Base-by-base conservation (phyloP, 169 alveolate species). In the Hepatocystis sp. region DNA sequence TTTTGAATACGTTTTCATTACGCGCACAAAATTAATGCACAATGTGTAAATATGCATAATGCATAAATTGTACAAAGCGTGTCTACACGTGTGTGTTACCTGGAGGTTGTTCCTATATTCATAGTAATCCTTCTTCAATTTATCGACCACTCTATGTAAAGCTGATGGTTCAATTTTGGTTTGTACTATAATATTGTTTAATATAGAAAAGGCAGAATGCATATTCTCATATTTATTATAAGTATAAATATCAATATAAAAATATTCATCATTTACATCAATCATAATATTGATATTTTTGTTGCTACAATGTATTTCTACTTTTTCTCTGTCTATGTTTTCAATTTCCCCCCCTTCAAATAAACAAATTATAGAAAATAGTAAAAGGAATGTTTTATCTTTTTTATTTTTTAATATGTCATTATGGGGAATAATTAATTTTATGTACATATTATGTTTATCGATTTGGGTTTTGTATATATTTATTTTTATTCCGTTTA, bases 331-430 rank as follows among this genome's bases (percentile, higher is more conserved):
- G 65, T 93, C 67, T 47, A 88, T 85, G 46, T 84, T 66, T 25
- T 94, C 97, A 61, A 94, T 76, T 36, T 95, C 95, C 7, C 97
- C 97, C 2, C 97, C 96, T 51, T 94, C 97, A 94, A 94, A 93
- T 92, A 94, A 63, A 15, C 92, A 86, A 19, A 76, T 76, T 21
- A 76, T 36, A 56, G 88, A 76, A 51, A 76, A 76, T 46, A 76
- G 58, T 58, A 76, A 58, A 17, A 51, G 25, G 17, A 58, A 60
- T 5, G 30, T 64, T 49, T 60, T 76, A 21, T 76, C 21, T 17
- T 56, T 56, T 42, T 76, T 76, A 40, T 42, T 58, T 58, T 60
- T 39, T 23, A 76, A 42, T 27, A 76, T 76, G n/a, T 76, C 76
- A 28, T 58, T 76, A 76, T 76, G 78, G 11, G 88, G 88, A 13